Percentiles rank a stretch among this genome's conserved stretches.
Evolutionary conservation across 2,329 filamentous ascomycete species (phyloP).

Genomic region (Cordyceps javanica): DNA sequence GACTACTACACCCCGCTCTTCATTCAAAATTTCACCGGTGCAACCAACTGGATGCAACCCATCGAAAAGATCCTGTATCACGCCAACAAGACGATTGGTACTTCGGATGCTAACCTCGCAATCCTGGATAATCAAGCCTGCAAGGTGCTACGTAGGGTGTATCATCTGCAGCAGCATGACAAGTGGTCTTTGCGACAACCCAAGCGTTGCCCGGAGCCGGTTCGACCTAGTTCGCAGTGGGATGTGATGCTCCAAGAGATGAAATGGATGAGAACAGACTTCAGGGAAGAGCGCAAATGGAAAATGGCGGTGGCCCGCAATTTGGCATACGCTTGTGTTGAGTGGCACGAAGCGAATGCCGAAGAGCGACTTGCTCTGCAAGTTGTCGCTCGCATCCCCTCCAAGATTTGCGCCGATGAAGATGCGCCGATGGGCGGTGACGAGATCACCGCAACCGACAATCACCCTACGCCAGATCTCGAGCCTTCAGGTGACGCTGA

Average conservation of each 20-base stretch:
- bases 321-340: slow-evolving; percentile 74
- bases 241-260: slow-evolving; percentile 85
- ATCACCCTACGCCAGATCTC: slow-evolving; percentile 60
- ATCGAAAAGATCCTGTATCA: slow-evolving; percentile 69
- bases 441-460: slow-evolving; percentile 30
- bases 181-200: slow-evolving; percentile 91
- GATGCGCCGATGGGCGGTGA: slow-evolving; percentile 29
- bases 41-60: slow-evolving; percentile 54
- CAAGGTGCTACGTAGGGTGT: slow-evolving; percentile 77
- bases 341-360: slow-evolving; percentile 63
- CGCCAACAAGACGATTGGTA: slow-evolving; percentile 85
- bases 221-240: slow-evolving; percentile 70
- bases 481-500: slow-evolving; percentile 59
- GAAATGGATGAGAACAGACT: slow-evolving; percentile 98
- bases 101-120: slow-evolving; percentile 74
- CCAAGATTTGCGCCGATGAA: slow-evolving; percentile 26
- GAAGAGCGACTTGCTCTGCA: slow-evolving; percentile 64
- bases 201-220: slow-evolving; percentile 76
- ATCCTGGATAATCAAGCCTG: slow-evolving; percentile 84
- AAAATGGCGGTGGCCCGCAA: slow-evolving; percentile 76
- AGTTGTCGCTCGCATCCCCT: slow-evolving; percentile 50
- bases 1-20: slow-evolving; percentile 61
- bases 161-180: slow-evolving; percentile 82
- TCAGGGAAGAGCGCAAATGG: slow-evolving; percentile 90
- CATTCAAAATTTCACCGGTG: slow-evolving; percentile 50